A percentile compares a stretch with the other conserved stretches of the same genome.
These are phyloP conservation scores for Trifolium subterraneum DNA, from an alignment of 306 rosid genomes.

Conservation along the genomic window DNA sequence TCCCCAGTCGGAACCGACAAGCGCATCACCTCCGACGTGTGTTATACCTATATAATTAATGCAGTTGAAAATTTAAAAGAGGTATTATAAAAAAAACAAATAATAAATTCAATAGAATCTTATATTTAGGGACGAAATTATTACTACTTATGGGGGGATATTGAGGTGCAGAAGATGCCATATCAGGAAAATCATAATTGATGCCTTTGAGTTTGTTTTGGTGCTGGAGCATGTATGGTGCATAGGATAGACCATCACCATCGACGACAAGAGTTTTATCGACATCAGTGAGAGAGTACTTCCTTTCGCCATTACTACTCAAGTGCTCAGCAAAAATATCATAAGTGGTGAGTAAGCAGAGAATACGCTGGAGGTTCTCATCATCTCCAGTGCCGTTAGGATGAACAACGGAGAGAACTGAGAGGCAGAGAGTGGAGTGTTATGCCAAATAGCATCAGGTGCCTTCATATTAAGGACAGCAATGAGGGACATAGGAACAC, in stretches of 20 bases:
- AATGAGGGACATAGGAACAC: conserved; percentile 85
- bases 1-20: conserved; percentile 62
- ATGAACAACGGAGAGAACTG: conserved; percentile 52
- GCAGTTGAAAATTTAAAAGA: too few species aligned
- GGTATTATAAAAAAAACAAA: not conserved
- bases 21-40: conserved; percentile 73
- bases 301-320: conserved; percentile 40
- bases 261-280: conserved; percentile 69
- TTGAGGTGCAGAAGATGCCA: conserved; percentile 65
- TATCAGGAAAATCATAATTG: conserved; percentile 71
- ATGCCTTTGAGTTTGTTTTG: conserved; percentile 59
- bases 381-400: conserved; percentile 62
- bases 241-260: conserved; percentile 61
- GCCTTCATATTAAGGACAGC: conserved; percentile 73
- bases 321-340: conserved; percentile 68
- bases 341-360: conserved; percentile 72
- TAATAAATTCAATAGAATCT: too few species aligned
- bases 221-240: conserved; percentile 72
- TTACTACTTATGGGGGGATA: conserved; percentile 48
- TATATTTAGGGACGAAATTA: too few species aligned
- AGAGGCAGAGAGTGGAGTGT: conserved; percentile 66
- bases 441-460: conserved; percentile 73
- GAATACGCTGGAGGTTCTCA: conserved; percentile 76
- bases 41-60: conserved; percentile 52
- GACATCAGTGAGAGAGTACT: conserved; percentile 68